Conservation (phyloP, 108 stramenopile genomes). For the Skeletonema menzelii region DNA sequence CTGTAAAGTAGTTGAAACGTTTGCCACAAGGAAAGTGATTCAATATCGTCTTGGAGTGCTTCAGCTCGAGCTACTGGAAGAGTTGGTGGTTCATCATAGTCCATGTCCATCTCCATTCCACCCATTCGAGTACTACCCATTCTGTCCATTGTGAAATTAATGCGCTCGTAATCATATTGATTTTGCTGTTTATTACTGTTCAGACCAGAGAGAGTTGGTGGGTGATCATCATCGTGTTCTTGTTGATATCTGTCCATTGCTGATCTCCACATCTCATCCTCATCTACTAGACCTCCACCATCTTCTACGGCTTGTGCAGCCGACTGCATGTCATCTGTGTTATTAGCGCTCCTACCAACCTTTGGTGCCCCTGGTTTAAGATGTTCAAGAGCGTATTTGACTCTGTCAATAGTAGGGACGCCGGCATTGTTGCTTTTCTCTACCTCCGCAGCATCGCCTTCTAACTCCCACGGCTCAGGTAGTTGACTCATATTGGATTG, state of each 20-base stretch:
- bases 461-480: neutral
- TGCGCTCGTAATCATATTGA: neutral
- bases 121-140: neutral
- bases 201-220: neutral
- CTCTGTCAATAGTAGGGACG: neutral
- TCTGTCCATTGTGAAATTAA: neutral
- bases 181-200: neutral
- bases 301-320: neutral
- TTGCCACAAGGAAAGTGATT: constrained; percentile 25
- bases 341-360: neutral
- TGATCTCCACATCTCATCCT: constrained; percentile 2
- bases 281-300: neutral
- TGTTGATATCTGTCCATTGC: constrained; percentile 5
- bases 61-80: neutral
- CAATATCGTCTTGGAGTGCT: constrained; percentile 3
- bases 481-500: neutral
- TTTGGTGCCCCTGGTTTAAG: neutral
- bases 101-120: constrained; percentile 1
- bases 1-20: constrained; percentile 24
- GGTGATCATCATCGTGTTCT: constrained; percentile 12
- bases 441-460: neutral
- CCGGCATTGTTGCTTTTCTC: neutral
- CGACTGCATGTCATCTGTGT: neutral
- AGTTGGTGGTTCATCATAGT: constrained; percentile 1
- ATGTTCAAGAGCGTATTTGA: constrained; percentile 4